Evolutionary conservation across 441 rosid species (phyloP).

Genomic region (Populus tomentosa): DNA sequence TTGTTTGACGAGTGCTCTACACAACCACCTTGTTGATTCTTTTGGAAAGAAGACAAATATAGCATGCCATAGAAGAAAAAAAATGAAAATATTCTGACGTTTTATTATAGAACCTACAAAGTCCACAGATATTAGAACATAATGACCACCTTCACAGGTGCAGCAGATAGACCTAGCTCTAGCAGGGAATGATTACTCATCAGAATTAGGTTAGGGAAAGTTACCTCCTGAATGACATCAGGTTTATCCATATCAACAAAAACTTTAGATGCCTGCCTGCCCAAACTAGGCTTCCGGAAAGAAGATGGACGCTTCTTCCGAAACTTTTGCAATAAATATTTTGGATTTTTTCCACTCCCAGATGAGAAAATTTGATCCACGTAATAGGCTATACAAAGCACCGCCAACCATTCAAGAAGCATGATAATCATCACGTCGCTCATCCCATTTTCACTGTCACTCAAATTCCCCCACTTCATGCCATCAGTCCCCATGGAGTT

Average conservation of each 20-base stretch:
- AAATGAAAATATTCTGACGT: too few relatives aligned
- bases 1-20: too few relatives aligned
- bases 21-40: too few relatives aligned
- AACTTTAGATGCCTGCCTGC: conserved; percentile 65
- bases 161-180: background rate
- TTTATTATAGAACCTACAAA: background rate
- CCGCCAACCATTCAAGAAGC: conserved; percentile 70
- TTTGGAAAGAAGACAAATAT: too few relatives aligned
- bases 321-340: conserved; percentile 45
- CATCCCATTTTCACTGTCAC: conserved; percentile 65
- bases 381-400: conserved; percentile 62
- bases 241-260: conserved; percentile 70
- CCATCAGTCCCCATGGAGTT: conserved; percentile 58
- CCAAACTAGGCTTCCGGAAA: conserved; percentile 44
- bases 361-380: conserved; percentile 62
- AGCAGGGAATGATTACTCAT: background rate
- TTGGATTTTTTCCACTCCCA: conserved; percentile 56
- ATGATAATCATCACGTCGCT: conserved; percentile 62
- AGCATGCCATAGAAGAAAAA: too few relatives aligned
- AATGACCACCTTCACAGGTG: background rate
- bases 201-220: conserved; percentile 7
- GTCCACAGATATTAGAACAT: background rate
- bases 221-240: conserved; percentile 90
- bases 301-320: conserved; percentile 38
- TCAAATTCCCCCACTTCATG: conserved; percentile 73